Evolutionary conservation across 768 basidiomycete genomes (phyloP).

Genomic region (Polyporus arcularius): DNA sequence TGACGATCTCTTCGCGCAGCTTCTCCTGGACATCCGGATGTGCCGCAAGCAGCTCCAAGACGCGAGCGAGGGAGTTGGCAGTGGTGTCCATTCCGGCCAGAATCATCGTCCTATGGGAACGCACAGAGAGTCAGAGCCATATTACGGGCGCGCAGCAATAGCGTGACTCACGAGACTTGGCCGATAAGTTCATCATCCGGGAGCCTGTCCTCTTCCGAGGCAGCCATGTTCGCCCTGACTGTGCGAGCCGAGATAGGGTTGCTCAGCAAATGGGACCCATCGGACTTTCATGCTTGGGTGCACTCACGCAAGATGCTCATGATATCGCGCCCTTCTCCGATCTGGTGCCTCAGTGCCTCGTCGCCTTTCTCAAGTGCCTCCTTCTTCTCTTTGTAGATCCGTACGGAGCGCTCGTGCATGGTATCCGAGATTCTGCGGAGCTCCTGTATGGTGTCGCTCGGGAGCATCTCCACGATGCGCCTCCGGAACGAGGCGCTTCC

Average conservation of each 20-base stretch:
- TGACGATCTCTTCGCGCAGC: conserved; percentile 28
- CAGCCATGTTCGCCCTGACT: conserved; percentile 27
- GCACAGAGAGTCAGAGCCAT: background rate
- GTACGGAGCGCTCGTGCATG: conserved; percentile 20
- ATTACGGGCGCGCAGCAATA: background rate
- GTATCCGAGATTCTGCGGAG: conserved; percentile 26
- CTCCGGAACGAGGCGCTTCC: conserved; percentile 22
- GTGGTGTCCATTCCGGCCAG: conserved; percentile 32
- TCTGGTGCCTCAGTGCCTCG: conserved; percentile 23
- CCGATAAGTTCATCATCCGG: conserved; percentile 29
- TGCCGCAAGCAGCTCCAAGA: conserved; percentile 26
- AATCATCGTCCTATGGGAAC: conserved; percentile 19
- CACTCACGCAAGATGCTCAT: conserved; percentile 31
- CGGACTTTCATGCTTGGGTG: background rate
- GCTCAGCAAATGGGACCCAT: too few species aligned
- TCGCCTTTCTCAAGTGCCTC: conserved; percentile 9
- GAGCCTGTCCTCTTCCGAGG: conserved; percentile 23
- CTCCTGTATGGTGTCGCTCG: conserved; percentile 17
- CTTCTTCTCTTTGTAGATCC: conserved; percentile 25
- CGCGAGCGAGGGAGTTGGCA: conserved; percentile 29
- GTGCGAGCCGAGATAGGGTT: background rate
- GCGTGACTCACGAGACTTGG: conserved; percentile 26
- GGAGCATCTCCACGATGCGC: conserved; percentile 19
- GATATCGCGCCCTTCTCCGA: conserved; percentile 32
- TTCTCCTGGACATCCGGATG: conserved; percentile 29